Evolutionary conservation across 179 eudicot genomes (phyloP).

Genomic region (Amaranthus tricolor): DNA sequence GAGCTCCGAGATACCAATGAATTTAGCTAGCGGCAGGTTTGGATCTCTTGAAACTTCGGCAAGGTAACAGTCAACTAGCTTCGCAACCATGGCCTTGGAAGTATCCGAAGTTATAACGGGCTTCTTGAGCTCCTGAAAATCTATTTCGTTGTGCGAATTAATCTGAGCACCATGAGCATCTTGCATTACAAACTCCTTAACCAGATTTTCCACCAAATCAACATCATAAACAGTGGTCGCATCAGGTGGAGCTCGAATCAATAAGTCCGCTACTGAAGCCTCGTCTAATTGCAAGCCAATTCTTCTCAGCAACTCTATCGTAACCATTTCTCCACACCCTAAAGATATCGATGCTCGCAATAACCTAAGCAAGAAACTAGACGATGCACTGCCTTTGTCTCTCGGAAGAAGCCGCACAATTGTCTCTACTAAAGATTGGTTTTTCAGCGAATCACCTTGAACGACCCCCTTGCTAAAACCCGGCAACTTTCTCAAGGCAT

Average conservation of each 20-base stretch:
- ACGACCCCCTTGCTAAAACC: constrained; percentile 49
- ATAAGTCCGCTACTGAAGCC: constrained; percentile 57
- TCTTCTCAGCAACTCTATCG: constrained; percentile 42
- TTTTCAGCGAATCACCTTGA: constrained; percentile 42
- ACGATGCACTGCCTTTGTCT: constrained; percentile 48
- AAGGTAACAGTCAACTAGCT: constrained; percentile 62
- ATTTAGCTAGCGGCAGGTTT: constrained; percentile 42
- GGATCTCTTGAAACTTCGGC: constrained; percentile 65
- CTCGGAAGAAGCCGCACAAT: constrained; percentile 48
- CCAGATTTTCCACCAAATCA: constrained; percentile 46
- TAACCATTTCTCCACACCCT: constrained; percentile 50
- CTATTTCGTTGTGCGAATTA: constrained; percentile 31
- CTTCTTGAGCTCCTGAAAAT: constrained; percentile 37
- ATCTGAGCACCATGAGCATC: constrained; percentile 24
- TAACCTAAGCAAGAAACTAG: constrained; percentile 58
- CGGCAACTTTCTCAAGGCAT: constrained; percentile 49
- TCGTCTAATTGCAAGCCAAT: constrained; percentile 62
- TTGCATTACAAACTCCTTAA: constrained; percentile 58
- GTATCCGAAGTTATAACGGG: constrained; percentile 38
- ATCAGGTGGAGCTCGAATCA: constrained; percentile 46
- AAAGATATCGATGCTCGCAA: constrained; percentile 44
- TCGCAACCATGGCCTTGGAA: constrained; percentile 61
- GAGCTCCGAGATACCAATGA: constrained; percentile 53
- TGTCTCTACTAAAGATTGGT: constrained; percentile 49
- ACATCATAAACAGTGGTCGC: constrained; percentile 46